A percentile compares a stretch with the other conserved stretches of the same genome.
These are phyloP conservation scores for Calonectria crousiana DNA, from an alignment of 2,329 filamentous ascomycete species.

Conservation along the genomic window DNA sequence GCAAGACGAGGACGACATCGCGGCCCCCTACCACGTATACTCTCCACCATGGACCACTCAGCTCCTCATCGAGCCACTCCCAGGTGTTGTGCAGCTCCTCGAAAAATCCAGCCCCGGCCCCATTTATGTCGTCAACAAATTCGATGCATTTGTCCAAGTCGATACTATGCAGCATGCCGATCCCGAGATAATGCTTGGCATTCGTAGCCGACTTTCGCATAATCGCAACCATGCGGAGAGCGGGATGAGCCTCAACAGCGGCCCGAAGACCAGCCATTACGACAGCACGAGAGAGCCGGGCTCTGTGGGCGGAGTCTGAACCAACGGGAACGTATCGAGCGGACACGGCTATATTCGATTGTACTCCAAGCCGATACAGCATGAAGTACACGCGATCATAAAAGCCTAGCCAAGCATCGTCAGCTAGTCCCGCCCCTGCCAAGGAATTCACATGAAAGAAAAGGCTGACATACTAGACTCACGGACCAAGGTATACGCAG, in stretches of 20 bases:
- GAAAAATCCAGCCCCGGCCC: constrained; percentile 14
- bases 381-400: constrained; percentile 27
- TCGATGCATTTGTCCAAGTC: constrained; percentile 26
- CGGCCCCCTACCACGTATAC: constrained; percentile 26
- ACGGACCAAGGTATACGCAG: constrained; percentile 17
- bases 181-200: constrained; percentile 18
- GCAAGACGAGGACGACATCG: constrained; percentile 28
- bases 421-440: not conserved
- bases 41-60: constrained; percentile 24
- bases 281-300: not conserved
- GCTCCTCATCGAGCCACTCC: constrained; percentile 23
- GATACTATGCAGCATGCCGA: constrained; percentile 21
- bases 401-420: constrained; percentile 9
- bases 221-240: constrained; percentile 31
- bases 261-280: constrained; percentile 33
- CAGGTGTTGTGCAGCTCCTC: constrained; percentile 28
- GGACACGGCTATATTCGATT: constrained; percentile 39
- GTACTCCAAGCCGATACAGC: constrained; percentile 36
- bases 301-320: not conserved
- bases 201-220: constrained; percentile 10
- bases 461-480: constrained; percentile 17
- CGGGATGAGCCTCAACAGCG: constrained; percentile 31
- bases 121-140: constrained; percentile 18
- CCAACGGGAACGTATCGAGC: constrained; percentile 30
- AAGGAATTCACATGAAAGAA: not conserved